These are phyloP conservation scores for Botrytis fragariae DNA, from an alignment of 2,329 filamentous ascomycete genomes.

Conservation along the genomic window DNA sequence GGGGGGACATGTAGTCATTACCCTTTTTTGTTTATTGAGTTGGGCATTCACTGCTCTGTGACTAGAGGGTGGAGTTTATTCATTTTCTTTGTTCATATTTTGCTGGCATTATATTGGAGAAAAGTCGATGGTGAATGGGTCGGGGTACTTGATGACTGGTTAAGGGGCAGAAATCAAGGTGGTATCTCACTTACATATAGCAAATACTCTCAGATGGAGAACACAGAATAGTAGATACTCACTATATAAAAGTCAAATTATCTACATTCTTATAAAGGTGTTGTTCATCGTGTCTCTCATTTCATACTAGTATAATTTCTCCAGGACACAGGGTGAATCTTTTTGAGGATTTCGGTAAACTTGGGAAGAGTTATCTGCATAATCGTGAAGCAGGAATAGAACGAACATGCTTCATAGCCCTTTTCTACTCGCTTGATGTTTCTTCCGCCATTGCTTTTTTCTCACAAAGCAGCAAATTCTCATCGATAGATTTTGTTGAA, in stretches of 20 bases:
- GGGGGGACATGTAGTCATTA: not conserved
- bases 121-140: not conserved
- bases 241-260: not conserved
- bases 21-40: not conserved
- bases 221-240: not conserved
- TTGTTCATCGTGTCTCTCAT: not conserved
- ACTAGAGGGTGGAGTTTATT: not conserved
- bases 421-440: not conserved
- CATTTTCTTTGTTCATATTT: slow-evolving; percentile 15
- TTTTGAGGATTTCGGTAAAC: not conserved
- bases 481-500: not conserved
- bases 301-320: not conserved
- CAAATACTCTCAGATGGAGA: slow-evolving; percentile 2
- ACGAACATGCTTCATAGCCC: not conserved
- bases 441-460: not conserved
- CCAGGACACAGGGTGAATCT: not conserved
- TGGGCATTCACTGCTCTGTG: not conserved
- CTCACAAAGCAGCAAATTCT: not conserved
- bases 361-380: not conserved
- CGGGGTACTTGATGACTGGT: not conserved
- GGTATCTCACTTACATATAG: not conserved
- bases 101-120: not conserved
- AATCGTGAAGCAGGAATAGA: not conserved
- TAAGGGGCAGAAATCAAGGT: not conserved
- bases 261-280: not conserved